Evolutionary conservation across 169 alveolate genomes (phyloP).

Genomic region (Perkinsus chesapeaki): DNA sequence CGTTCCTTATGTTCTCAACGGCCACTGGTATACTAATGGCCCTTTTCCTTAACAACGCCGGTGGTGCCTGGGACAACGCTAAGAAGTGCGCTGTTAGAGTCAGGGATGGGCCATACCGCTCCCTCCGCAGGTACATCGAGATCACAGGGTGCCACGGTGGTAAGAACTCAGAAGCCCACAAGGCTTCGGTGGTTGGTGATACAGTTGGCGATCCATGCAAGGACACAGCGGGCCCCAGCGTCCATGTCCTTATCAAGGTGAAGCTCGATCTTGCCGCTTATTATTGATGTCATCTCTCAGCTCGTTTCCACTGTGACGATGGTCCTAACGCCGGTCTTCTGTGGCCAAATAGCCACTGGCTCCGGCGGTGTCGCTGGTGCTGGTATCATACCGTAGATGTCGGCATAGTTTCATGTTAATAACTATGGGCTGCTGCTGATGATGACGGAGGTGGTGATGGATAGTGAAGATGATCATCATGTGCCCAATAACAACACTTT

Average conservation of each 20-base stretch:
- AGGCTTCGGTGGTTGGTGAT: conserved; percentile 66
- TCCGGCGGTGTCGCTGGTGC: not conserved
- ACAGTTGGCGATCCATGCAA: conserved; percentile 83
- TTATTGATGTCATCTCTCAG: not conserved
- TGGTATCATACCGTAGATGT: not conserved
- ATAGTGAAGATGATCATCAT: no score
- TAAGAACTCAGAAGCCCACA: conserved; percentile 51
- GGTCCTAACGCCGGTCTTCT: not conserved
- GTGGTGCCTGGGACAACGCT: conserved; percentile 83
- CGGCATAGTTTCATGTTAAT: no score
- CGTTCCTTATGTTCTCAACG: conserved; percentile 70
- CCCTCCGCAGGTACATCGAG: conserved; percentile 37
- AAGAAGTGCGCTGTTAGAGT: conserved; percentile 33
- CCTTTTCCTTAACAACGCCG: conserved; percentile 64
- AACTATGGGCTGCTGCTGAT: no score
- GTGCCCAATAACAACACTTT: no score
- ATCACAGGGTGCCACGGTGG: conserved; percentile 53
- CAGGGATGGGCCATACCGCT: not conserved
- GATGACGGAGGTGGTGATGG: no score
- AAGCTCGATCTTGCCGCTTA: conserved; percentile 15
- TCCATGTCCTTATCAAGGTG: conserved; percentile 57
- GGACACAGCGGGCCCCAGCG: conserved; percentile 81
- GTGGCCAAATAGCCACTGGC: not conserved
- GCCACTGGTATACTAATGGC: conserved; percentile 73
- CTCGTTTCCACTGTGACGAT: conserved; percentile 16